These are phyloP conservation scores for Vaccinium vitisidaea DNA, from an alignment of 148 eudicot species.

Conservation along the genomic window DNA sequence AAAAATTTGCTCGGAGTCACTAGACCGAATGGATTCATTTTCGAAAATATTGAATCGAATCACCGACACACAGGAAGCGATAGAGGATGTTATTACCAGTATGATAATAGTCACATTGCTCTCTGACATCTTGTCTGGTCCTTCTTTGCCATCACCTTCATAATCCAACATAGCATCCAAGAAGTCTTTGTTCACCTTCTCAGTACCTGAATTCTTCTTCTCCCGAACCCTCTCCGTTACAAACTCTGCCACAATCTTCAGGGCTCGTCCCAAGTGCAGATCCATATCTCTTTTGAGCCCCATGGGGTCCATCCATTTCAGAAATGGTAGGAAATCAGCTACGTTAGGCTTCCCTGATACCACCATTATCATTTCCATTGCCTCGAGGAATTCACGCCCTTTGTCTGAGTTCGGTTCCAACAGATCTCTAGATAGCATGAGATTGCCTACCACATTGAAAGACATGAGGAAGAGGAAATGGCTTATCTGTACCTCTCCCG, in stretches of 20 bases:
- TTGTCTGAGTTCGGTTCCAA: conserved; percentile 13
- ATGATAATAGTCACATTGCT: conserved; percentile 6
- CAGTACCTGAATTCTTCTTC: not conserved
- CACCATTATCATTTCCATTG: not conserved
- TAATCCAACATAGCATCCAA: conserved; percentile 2
- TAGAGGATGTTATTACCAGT: conserved; percentile 1
- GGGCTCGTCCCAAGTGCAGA: not conserved
- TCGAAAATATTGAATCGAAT: no score
- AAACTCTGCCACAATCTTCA: not conserved
- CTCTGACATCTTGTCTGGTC: conserved; percentile 7
- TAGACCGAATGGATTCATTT: not conserved
- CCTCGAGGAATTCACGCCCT: conserved; percentile 10
- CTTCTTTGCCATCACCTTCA: conserved; percentile 17
- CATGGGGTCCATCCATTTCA: conserved; percentile 10
- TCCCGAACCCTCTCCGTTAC: not conserved
- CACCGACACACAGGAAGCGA: not conserved
- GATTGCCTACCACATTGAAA: conserved; percentile 36
- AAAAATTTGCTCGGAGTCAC: not conserved
- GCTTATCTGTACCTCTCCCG: conserved; percentile 16
- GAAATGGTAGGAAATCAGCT: conserved; percentile 16
- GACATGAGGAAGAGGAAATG: conserved; percentile 29
- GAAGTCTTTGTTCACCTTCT: not conserved
- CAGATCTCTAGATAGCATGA: conserved; percentile 39
- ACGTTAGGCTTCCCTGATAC: conserved; percentile 3
- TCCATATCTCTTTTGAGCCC: conserved; percentile 3